Conservation (phyloP, 768 basidiomycete genomes). For the Imleria badia region DNA sequence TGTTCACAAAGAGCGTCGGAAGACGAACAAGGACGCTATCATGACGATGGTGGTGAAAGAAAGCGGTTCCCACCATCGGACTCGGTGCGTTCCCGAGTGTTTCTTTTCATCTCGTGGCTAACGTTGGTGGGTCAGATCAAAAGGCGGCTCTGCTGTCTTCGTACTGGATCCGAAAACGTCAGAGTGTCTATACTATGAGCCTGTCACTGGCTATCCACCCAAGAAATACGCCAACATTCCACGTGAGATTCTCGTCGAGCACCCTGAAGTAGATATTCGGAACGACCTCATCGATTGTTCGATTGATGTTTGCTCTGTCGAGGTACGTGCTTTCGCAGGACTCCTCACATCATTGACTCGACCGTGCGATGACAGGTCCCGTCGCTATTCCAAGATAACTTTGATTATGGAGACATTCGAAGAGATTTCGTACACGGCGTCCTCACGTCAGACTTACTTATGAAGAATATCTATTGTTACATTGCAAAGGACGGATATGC, state of each 20-base stretch:
- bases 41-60: constrained; percentile 96
- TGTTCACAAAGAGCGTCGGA: constrained; percentile 83
- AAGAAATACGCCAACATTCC: constrained; percentile 65
- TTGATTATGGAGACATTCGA: constrained; percentile 92
- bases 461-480: constrained; percentile 93
- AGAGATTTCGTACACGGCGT: constrained; percentile 94
- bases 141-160: constrained; percentile 74
- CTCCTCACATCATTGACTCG: not conserved
- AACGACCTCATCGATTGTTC: constrained; percentile 87
- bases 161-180: constrained; percentile 73
- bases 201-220: constrained; percentile 67
- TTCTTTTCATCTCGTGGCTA: not conserved
- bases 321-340: constrained; percentile 48
- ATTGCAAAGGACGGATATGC: constrained; percentile 89
- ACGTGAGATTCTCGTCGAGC: constrained; percentile 68
- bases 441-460: constrained; percentile 89
- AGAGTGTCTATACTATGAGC: constrained; percentile 84
- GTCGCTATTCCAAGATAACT: constrained; percentile 97
- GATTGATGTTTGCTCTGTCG: constrained; percentile 92
- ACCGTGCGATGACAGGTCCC: constrained; percentile 62
- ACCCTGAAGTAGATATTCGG: constrained; percentile 81
- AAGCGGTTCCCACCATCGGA: constrained; percentile 67
- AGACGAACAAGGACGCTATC: constrained; percentile 87
- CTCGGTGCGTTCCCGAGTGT: constrained; percentile 50
- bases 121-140: constrained; percentile 45